These are phyloP conservation scores for Leptographium flavum DNA, from an alignment of 2,329 filamentous ascomycete species.

Conservation along the genomic window DNA sequence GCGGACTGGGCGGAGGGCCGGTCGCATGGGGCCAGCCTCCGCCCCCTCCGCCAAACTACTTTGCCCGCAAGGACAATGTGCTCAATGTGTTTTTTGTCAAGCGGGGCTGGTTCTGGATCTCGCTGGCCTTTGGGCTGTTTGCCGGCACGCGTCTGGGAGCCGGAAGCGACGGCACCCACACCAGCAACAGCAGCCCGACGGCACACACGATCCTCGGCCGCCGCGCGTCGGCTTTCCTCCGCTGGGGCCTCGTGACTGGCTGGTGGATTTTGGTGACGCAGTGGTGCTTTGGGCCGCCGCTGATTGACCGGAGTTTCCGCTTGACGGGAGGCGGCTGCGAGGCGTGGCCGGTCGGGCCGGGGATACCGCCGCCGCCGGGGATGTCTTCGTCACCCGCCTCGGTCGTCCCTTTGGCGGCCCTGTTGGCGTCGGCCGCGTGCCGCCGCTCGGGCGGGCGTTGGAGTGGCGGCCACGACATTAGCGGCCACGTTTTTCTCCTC, in stretches of 20 bases:
- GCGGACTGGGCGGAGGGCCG: slow-evolving; percentile 39
- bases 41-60: slow-evolving; percentile 57
- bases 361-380: slow-evolving; percentile 24
- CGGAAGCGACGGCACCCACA: slow-evolving; percentile 11
- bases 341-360: slow-evolving; percentile 30
- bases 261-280: slow-evolving; percentile 85
- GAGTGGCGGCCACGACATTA: slow-evolving; percentile 93
- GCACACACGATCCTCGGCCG: slow-evolving; percentile 10
- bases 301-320: slow-evolving; percentile 84
- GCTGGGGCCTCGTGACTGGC: slow-evolving; percentile 59
- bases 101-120: slow-evolving; percentile 86
- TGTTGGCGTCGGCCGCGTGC: slow-evolving; percentile 57
- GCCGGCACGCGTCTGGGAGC: slow-evolving; percentile 50
- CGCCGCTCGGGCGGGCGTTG: slow-evolving; percentile 70
- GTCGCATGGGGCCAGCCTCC: too few species aligned
- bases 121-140: slow-evolving; percentile 57
- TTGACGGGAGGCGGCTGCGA: slow-evolving; percentile 79
- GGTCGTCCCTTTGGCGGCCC: background rate
- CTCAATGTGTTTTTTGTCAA: slow-evolving; percentile 94
- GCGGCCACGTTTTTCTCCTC: slow-evolving; percentile 85
- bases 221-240: slow-evolving; percentile 37
- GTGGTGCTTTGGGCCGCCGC: slow-evolving; percentile 85
- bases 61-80: slow-evolving; percentile 83
- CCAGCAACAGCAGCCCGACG: background rate
- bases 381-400: background rate